These are phyloP conservation scores for Eudorina sp. DNA, from an alignment of 139 green algal genomes.

Conservation along the genomic window DNA sequence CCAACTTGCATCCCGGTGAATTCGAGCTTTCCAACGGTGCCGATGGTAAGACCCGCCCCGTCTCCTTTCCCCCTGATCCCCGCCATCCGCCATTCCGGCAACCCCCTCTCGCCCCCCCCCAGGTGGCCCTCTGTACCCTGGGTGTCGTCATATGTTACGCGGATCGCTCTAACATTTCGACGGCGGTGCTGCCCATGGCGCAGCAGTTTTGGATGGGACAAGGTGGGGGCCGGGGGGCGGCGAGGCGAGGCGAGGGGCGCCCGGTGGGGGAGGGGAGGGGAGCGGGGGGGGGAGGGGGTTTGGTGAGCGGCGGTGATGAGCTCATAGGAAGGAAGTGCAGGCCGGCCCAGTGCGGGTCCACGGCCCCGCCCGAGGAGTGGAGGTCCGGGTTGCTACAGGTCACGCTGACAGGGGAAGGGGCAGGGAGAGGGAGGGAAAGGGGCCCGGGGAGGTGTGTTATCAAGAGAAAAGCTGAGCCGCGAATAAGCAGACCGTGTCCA, in stretches of 20 bases:
- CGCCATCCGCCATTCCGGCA: no score
- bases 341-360: no score
- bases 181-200: constrained; percentile 83
- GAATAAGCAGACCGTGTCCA: no score
- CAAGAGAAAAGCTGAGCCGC: no score
- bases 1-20: no score
- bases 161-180: constrained; percentile 81
- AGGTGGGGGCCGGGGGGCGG: constrained; percentile 48
- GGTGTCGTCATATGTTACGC: constrained; percentile 84
- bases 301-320: neutral
- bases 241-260: neutral
- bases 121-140: constrained; percentile 72
- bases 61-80: neutral
- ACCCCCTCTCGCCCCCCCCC: neutral
- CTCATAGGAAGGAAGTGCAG: neutral
- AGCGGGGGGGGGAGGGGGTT: neutral
- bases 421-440: neutral
- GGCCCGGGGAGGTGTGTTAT: neutral
- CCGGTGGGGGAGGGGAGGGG: neutral
- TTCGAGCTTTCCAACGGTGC: no score
- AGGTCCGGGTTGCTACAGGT: neutral
- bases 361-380: no score
- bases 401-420: no score
- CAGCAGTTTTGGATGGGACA: constrained; percentile 78
- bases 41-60: no score